Evolutionary conservation across 2,329 filamentous ascomycete genomes (phyloP), one percentile per base, ranked within the genome.

Genomic region (Exophiala sp.): DNA sequence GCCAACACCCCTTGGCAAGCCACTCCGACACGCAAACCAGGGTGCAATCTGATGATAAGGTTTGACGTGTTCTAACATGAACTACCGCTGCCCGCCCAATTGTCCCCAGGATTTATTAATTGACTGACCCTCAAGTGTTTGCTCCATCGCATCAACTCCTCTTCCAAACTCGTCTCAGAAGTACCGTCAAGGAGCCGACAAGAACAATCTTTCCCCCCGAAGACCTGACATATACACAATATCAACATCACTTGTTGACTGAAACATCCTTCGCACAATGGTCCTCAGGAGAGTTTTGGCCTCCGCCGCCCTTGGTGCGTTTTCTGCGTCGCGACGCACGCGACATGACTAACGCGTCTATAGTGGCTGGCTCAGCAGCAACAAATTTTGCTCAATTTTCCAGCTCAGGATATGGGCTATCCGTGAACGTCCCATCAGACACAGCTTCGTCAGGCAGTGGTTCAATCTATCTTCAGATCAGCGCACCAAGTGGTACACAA

Each of bases 381-480:
- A 29, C 24, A 35, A 59, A 64, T 44, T 56, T 64, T 20, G 62
- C 55, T 18, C 48, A 45, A 29, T 62, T 52, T 38, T 34, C 54
- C 4, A 49, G 49, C 16, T 33, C 38, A 18, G 34, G 47, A 12
- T 52, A 59, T 48, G 43, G 39, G n/a, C 20, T 64, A 63, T 69
- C 71, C 8, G 70, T 84, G 58, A 82, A 80, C 63, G 75, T 85
- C 5, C 81, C 82, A 2, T 66, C 75, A 20, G 65, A 69, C 24
- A 82, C 80, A 3, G 76, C 76, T 1, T 73, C 71, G 2, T 76
- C 74, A 16, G 76, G 76, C 10, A 71, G 62, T 33, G 80, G 81
- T 18, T 78, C 82, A 55, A 78, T 85, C 48, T 84, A 75, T 67
- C 78, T 84, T 62, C 79, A 82, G 54, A 72, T 85, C 46, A 75